Evolutionary conservation across 768 basidiomycete genomes (phyloP).

Genomic region (Phylloporus scabripes): DNA sequence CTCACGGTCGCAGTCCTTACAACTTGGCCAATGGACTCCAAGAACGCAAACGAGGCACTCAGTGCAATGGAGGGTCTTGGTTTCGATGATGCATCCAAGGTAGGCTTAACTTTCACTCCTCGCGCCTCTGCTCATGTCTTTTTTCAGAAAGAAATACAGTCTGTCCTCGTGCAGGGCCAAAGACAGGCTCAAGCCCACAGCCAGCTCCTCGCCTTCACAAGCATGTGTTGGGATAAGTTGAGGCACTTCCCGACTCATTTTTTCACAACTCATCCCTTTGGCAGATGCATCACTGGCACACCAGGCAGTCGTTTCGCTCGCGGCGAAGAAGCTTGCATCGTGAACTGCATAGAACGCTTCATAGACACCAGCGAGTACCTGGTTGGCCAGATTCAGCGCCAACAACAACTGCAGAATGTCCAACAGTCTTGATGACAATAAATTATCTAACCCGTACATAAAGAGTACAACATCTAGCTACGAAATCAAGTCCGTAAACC

Average conservation of each 20-base stretch:
- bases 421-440: slow-evolving; percentile 11
- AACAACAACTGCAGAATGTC: slow-evolving; percentile 45
- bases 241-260: slow-evolving; percentile 21
- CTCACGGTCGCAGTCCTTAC: slow-evolving; percentile 15
- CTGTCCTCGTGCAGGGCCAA: slow-evolving; percentile 73
- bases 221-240: slow-evolving; percentile 91
- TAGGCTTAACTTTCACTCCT: slow-evolving; percentile 21
- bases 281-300: slow-evolving; percentile 75
- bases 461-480: slow-evolving; percentile 14
- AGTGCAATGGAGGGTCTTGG: slow-evolving; percentile 35
- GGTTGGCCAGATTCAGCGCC: slow-evolving; percentile 56
- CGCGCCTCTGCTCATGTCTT: slow-evolving; percentile 2
- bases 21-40: slow-evolving; percentile 20
- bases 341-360: slow-evolving; percentile 90
- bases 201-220: slow-evolving; percentile 71
- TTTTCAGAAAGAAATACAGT: slow-evolving; percentile 74
- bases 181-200: slow-evolving; percentile 78
- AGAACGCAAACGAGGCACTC: slow-evolving; percentile 22
- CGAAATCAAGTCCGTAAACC: slow-evolving; percentile 22
- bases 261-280: slow-evolving; percentile 8
- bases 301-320: slow-evolving; percentile 76
- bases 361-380: slow-evolving; percentile 81
- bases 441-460: not conserved
- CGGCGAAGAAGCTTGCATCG: slow-evolving; percentile 74
- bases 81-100: slow-evolving; percentile 78